These are phyloP conservation scores for Gaeumannomyces sp. DNA, from an alignment of 2,329 filamentous ascomycete genomes.

Conservation along the genomic window DNA sequence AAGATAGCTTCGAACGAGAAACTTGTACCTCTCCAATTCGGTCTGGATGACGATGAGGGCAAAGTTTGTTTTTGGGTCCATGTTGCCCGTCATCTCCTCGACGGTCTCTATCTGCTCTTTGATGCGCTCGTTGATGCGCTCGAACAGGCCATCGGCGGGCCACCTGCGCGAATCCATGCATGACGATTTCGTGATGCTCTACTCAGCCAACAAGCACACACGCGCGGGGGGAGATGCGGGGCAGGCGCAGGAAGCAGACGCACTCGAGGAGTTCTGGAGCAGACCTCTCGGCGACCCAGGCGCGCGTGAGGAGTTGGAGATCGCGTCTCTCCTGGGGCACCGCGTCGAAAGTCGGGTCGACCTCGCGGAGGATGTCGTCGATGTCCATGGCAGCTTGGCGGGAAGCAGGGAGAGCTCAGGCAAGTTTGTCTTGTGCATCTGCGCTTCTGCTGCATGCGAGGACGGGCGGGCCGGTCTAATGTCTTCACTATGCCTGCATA, in stretches of 20 bases:
- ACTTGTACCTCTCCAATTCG: conserved; percentile 91
- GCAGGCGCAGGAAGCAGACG: conserved; percentile 18
- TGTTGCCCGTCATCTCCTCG: conserved; percentile 63
- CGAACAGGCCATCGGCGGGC: conserved; percentile 68
- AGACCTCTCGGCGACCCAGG: conserved; percentile 88
- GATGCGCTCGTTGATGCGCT: conserved; percentile 66
- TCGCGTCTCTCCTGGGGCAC: conserved; percentile 61
- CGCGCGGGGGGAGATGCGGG: background rate
- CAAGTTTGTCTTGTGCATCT: background rate
- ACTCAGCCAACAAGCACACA: conserved; percentile 3
- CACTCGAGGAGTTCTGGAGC: conserved; percentile 84
- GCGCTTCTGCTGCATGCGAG: background rate
- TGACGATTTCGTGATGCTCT: conserved; percentile 3
- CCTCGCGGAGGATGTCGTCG: conserved; percentile 70
- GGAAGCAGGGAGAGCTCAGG: background rate
- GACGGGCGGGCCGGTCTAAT: background rate
- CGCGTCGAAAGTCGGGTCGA: conserved; percentile 53
- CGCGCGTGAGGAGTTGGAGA: conserved; percentile 81
- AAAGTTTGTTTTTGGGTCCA: conserved; percentile 90
- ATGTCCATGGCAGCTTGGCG: conserved; percentile 56
- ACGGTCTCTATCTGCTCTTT: conserved; percentile 32
- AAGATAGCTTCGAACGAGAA: conserved; percentile 75
- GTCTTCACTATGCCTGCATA: background rate
- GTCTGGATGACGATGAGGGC: conserved; percentile 92
- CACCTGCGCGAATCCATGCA: conserved; percentile 35